Evolutionary conservation across 257 asterid species (phyloP).

Genomic region (Petunia axillaris): DNA sequence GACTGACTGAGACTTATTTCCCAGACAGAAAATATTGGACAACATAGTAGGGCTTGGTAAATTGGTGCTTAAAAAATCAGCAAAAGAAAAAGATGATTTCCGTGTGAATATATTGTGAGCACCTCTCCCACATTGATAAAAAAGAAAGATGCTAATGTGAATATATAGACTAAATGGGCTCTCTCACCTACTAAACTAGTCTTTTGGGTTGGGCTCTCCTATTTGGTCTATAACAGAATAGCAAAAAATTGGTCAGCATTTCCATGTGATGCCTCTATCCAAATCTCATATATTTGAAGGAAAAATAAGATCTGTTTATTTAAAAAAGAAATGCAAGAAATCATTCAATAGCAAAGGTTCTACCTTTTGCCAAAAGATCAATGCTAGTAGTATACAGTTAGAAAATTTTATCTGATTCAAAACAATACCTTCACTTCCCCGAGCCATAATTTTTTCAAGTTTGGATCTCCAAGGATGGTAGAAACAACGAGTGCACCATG

Average conservation of each 20-base stretch:
- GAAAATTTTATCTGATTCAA: neutral
- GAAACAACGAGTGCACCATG: slow-evolving; percentile 91
- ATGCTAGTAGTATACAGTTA: neutral
- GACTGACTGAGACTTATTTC: neutral
- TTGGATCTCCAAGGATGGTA: slow-evolving; percentile 81
- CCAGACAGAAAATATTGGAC: neutral
- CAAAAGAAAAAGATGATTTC: neutral
- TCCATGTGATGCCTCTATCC: neutral
- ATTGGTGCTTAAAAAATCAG: neutral
- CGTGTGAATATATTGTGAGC: neutral
- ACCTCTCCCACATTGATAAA: too few relatives aligned
- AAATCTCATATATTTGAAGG: too few relatives aligned
- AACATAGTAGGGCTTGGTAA: neutral
- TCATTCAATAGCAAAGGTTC: neutral
- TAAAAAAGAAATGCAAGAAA: neutral
- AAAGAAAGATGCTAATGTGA: too few relatives aligned
- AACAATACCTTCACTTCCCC: slow-evolving; percentile 82
- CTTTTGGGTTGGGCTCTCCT: too few relatives aligned
- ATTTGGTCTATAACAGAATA: too few relatives aligned
- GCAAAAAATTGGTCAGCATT: neutral
- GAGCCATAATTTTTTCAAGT: slow-evolving; percentile 81
- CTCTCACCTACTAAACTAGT: too few relatives aligned
- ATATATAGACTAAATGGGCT: too few relatives aligned
- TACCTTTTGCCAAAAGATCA: neutral
- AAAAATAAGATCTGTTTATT: neutral